Evolutionary conservation across 2,329 filamentous ascomycete genomes (phyloP), one percentile per base, ranked within the genome.

Genomic region (Macrophomina pseudophaseolina): DNA sequence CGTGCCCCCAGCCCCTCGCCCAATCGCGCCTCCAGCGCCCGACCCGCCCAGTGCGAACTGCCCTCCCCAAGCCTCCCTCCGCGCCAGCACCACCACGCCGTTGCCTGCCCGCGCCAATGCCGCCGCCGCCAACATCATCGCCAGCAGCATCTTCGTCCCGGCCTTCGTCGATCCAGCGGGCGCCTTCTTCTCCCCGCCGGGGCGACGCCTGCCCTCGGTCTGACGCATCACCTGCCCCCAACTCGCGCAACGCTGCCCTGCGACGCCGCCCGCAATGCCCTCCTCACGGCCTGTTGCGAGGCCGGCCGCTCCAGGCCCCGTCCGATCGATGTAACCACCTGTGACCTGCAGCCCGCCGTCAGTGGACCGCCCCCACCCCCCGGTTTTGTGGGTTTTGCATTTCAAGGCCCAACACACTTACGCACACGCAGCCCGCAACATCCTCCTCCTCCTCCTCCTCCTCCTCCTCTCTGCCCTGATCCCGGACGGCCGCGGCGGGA

Each of bases 391-490:
- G 4, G 38, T 44, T 28, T n/a, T n/a, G 30, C 18, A 33, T 32
- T 16, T 6, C 49, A 12, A 23, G 35, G 28, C 46, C 40, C 30
- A 51, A n/a, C 23, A 33, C 53, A 16, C 33, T 58, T 35, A 46
- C 42, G n/a, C 23, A 38, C 60, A 59, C 23, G 23, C 48, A 87
- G 87, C 85, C 33, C 82, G 87, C 2, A 88, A 89, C 71, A 72
- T 84, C 35, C 68, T 88, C 2, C 74, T 88, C 0, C 76, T 87
- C 38, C 83, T 82, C 0, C 73, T 88, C 2, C 73, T 88, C 46
- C 59, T 84, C 66, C 75, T 86, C 42, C 89, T 86, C 74, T 87
- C 87, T 72, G 80, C 88, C 69, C 70, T 85, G 4, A 81, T 79
- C 44, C 68, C 89, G 5, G 78, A 81, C 56, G 68, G 76, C 0